A percentile compares a stretch with the other conserved stretches of the same genome.
Conservation (phyloP, 2,329 filamentous ascomycete species). For the Sporothrix euskadiensis region DNA sequence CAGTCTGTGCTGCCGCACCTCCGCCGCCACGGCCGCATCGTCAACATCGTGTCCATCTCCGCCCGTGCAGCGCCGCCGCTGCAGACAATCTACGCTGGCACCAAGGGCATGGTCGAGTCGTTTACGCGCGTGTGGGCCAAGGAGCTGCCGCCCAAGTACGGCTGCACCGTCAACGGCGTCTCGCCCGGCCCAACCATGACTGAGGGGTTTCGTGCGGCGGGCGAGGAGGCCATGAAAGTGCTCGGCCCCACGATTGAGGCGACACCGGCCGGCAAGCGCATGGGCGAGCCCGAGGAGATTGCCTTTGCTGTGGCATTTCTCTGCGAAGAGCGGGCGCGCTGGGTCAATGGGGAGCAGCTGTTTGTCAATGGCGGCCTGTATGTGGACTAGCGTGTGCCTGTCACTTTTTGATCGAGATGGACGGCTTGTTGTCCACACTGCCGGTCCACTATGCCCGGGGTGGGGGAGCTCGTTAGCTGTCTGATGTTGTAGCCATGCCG, state of each 20-base stretch:
- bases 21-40: constrained; percentile 47
- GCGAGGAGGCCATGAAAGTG: constrained; percentile 44
- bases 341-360: constrained; percentile 48
- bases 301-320: constrained; percentile 50
- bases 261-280: constrained; percentile 46
- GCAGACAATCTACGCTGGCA: constrained; percentile 31
- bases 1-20: constrained; percentile 56
- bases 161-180: constrained; percentile 63
- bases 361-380: constrained; percentile 37
- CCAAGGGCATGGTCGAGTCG: constrained; percentile 56
- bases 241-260: constrained; percentile 46
- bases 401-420: background rate
- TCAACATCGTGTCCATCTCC: constrained; percentile 61
- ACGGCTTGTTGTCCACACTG: background rate
- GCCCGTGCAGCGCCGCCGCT: constrained; percentile 39
- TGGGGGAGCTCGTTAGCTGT: background rate
- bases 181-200: constrained; percentile 60
- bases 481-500: too few relatives aligned
- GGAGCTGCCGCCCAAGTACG: constrained; percentile 54
- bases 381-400: constrained; percentile 29
- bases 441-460: background rate
- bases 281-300: constrained; percentile 49
- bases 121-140: constrained; percentile 60
- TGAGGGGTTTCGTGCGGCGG: constrained; percentile 33
- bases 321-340: constrained; percentile 47